These are phyloP conservation scores for Fraxinus floribunda DNA, from an alignment of 305 asterid genomes.

Conservation along the genomic window DNA sequence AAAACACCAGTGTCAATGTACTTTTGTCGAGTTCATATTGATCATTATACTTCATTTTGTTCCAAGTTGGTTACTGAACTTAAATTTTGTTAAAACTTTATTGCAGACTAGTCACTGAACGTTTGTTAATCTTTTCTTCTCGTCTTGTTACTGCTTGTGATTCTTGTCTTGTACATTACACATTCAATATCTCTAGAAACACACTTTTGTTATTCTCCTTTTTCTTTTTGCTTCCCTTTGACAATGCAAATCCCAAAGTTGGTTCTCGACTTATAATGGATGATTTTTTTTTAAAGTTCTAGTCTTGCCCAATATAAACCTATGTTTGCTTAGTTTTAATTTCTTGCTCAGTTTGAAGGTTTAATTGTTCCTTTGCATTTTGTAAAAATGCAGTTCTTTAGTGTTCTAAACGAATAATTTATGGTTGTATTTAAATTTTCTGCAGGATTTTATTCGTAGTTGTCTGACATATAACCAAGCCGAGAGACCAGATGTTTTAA, in stretches of 20 bases:
- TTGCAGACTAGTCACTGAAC: not conserved
- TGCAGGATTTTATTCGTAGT: constrained; percentile 90
- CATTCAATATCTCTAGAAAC: not conserved
- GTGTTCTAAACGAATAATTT: not conserved
- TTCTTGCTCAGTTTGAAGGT: not conserved
- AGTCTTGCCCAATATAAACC: not conserved
- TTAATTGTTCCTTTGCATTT: not conserved
- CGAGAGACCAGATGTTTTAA: constrained; percentile 84
- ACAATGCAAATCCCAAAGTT: not conserved
- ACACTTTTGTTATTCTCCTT: not conserved
- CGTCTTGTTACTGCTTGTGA: not conserved
- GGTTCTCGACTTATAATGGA: not conserved
- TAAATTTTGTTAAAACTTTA: not conserved
- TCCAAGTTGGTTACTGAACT: not conserved
- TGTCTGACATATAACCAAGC: constrained; percentile 84
- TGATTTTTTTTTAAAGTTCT: not conserved
- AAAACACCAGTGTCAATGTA: not conserved
- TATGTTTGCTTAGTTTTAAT: not conserved
- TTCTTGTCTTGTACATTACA: not conserved
- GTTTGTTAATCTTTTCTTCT: not conserved
- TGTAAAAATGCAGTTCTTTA: not conserved
- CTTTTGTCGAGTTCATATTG: not conserved
- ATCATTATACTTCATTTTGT: not conserved
- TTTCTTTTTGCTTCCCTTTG: not conserved
- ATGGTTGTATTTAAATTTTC: not conserved